Base-by-base conservation (phyloP, 345 rosid species). In the Lepidium aucheri region DNA sequence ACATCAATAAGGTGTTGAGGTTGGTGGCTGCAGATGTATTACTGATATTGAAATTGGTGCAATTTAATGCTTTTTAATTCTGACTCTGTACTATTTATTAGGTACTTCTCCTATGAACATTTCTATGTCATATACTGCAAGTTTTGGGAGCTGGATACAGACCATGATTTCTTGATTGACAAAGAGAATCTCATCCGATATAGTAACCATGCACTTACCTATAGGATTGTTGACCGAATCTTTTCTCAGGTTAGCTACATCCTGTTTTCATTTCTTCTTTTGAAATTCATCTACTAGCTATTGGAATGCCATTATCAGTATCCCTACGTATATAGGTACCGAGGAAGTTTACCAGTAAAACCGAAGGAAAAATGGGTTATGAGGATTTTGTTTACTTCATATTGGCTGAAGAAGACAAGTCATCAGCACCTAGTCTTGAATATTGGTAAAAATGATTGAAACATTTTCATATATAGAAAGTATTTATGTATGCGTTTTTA, bases 91-190 rank as follows among this genome's bases (percentile, higher is more conserved):
- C 8, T 18, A 45, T 13, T 68, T 22, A 68, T 41, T 80, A 92
- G 98, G 80, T 92, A 89, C 76, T 92, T 92, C 77, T 92, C 98
- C 0, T 92, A 92, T 74, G 98, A 92, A 65, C 98, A 92, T 76
- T 92, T 92, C 68, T 92, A 92, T 41, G 96, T 92, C 53, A 89
- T 92, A 77, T 92, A 92, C 87, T 92, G 98, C 93, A 92, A 89
- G 79, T 92, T 89, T 67, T 92, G 98, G 98, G 98, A 92, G 86
- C 84, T 92, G 64, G 98, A 92, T 75, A 83, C 88, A n/a, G 98
- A 92, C 74, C 97, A 92, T 69, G 98, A 92, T 85, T 92, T 92
- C 79, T 81, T 87, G 77, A 92, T 89, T n/a, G 95, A 92, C 83
- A 87, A 89, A 80, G 98, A 92, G 80, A 92, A 92, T 83, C 96